Percentiles rank a stretch among this genome's conserved stretches.
These are phyloP conservation scores for Solanum pennellii DNA, from an alignment of 257 asterid species.

Conservation along the genomic window DNA sequence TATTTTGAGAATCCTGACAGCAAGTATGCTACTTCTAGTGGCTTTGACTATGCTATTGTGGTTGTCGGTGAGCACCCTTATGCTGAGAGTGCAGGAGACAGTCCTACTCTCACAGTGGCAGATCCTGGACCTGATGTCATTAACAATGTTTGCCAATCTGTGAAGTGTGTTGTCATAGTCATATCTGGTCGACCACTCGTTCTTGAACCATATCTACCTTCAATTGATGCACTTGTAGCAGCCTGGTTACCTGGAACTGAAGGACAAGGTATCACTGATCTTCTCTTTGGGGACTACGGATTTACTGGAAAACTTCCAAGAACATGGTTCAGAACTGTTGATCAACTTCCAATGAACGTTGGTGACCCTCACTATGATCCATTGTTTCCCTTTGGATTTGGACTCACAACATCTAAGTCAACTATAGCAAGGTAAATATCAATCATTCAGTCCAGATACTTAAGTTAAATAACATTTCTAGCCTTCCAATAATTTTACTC, in stretches of 20 bases:
- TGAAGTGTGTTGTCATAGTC: constrained; percentile 53
- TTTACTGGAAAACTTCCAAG: constrained; percentile 60
- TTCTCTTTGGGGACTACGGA: constrained; percentile 65
- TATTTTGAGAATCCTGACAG: constrained; percentile 54
- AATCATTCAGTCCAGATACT: neutral
- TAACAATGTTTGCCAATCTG: constrained; percentile 40
- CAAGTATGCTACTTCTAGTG: constrained; percentile 37
- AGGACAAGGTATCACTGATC: constrained; percentile 80
- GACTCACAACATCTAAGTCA: constrained; percentile 37
- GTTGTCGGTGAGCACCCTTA: constrained; percentile 76
- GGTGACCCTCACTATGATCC: constrained; percentile 75
- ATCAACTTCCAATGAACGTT: constrained; percentile 69
- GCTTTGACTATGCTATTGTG: constrained; percentile 59
- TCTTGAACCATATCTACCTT: constrained; percentile 45
- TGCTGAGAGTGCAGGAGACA: constrained; percentile 71
- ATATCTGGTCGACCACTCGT: constrained; percentile 71
- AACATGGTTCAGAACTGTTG: constrained; percentile 73
- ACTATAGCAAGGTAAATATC: constrained; percentile 35
- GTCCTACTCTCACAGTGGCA: constrained; percentile 50
- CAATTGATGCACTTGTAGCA: constrained; percentile 64
- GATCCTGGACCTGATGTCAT: constrained; percentile 70
- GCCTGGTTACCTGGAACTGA: constrained; percentile 91
- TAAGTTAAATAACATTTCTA: neutral
- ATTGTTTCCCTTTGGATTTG: constrained; percentile 59
- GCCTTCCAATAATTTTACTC: neutral